phyloP scores from a whole-genome alignment of 2,329 filamentous ascomycete genomes.

The Monosporascus ibericus region DNA sequence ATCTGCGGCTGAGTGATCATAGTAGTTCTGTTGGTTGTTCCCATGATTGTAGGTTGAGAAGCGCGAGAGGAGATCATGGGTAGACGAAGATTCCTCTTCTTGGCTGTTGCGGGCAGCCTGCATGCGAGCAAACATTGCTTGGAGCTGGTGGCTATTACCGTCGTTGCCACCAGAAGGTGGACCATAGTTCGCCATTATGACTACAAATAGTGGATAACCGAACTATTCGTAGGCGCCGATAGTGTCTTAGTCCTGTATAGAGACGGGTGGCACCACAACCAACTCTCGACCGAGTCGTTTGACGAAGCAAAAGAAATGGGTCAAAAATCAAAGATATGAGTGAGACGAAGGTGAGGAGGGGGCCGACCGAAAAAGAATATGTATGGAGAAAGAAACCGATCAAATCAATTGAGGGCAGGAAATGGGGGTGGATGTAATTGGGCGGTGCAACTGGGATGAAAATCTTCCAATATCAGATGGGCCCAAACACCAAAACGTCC shows the following conservation, averaged over 20 bases:
- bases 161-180: slow-evolving; percentile 25
- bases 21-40: slow-evolving; percentile 21
- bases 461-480: neutral
- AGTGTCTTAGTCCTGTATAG: neutral
- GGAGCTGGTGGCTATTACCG: slow-evolving; percentile 27
- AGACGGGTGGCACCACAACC: neutral
- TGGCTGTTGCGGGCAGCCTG: slow-evolving; percentile 21
- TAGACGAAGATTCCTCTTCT: slow-evolving; percentile 18
- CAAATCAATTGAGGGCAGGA: neutral
- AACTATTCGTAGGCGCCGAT: neutral
- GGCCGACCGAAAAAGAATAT: neutral
- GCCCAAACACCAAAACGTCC: neutral
- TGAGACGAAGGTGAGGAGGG: neutral
- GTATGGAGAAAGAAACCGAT: neutral
- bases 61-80: slow-evolving; percentile 26
- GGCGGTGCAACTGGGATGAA: neutral
- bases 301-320: neutral
- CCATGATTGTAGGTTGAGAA: slow-evolving; percentile 25
- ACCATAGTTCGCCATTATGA: slow-evolving; percentile 30
- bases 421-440: neutral
- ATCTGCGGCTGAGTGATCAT: slow-evolving; percentile 19
- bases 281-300: neutral
- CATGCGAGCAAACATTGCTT: slow-evolving; percentile 35
- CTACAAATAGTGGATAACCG: slow-evolving; percentile 3
- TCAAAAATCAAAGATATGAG: neutral